Base-by-base conservation (phyloP, 352 stramenopile genomes). In the Globisporangium uncinulatum region DNA sequence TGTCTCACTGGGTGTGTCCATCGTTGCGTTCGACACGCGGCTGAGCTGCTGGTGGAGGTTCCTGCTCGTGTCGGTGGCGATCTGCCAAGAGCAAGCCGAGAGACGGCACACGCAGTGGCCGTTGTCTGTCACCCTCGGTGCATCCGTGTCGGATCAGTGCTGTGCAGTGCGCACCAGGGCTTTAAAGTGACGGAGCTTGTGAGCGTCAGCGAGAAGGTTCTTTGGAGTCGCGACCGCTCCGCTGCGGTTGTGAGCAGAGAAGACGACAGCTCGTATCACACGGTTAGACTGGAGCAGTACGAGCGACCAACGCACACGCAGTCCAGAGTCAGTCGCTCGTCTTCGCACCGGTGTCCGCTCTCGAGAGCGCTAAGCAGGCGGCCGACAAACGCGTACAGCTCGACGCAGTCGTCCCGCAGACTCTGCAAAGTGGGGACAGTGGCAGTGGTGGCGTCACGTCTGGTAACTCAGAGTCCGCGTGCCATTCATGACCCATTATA, bases 111-210 rank as follows among this genome's bases (percentile, higher is more conserved):
- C n/a, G 19, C 20, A 50, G 44, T n/a, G 44, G 44, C 6, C 17
- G 14, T 19, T 29, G 24, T 29, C 24, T 4, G 24, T 29, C 24
- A 29, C 24, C 24, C 24, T 29, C 24, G 24, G 24, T 29, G 24
- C 24, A 4, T 29, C 24, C 24, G 24, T 29, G 24, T 29, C 24
- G 24, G 24, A 29, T 29, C 24, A 29, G 24, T 29, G 24, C 24
- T 29, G 31, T 19, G 6, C 14, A 7, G 15, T 19, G 42, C 75
- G 17, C 64, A 94, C 76, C 51, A 94, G 67, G 0, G 78, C 73
- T 67, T 92, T 92, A 29, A 92, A 46, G 21, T 86, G 69, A 10
- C 80, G 79, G 8, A 92, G 57, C 45, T 91, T 92, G 21, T 61
- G 71, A 14, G 68, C 59, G 39, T 94, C 82, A 0, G 82, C 76